These are phyloP conservation scores for Taphrina pruni DNA, from an alignment of 1,139 yeast species.

Conservation along the genomic window DNA sequence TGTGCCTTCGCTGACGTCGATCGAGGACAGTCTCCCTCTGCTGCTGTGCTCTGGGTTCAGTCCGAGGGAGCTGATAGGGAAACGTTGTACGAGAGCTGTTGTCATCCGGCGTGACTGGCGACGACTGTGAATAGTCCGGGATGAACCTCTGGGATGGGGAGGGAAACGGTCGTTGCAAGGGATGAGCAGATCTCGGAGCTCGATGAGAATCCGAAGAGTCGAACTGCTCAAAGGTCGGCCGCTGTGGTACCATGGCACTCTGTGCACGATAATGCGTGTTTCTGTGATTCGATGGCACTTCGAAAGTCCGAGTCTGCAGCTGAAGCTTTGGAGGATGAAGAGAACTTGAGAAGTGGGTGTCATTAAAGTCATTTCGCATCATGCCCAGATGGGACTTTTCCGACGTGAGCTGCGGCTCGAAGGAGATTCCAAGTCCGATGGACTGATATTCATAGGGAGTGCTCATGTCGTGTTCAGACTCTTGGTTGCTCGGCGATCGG, in stretches of 20 bases:
- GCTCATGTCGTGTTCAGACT: neutral
- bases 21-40: conserved; percentile 5
- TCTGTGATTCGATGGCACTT: neutral
- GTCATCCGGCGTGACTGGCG: conserved; percentile 19
- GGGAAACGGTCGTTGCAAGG: conserved; percentile 16
- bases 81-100: neutral
- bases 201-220: neutral
- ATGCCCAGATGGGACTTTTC: neutral
- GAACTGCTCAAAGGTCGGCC: conserved; percentile 15
- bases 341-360: neutral
- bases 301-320: neutral
- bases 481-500: neutral
- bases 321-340: neutral
- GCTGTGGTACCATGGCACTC: conserved; percentile 24
- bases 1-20: conserved; percentile 1
- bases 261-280: conserved; percentile 10
- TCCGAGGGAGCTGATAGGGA: conserved; percentile 7
- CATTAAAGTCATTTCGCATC: neutral
- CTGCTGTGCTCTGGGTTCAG: neutral
- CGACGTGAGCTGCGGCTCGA: conserved; percentile 9
- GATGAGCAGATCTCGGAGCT: conserved; percentile 24
- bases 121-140: neutral
- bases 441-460: conserved; percentile 10
- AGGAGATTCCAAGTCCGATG: conserved; percentile 34
- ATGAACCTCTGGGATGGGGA: conserved; percentile 1